Conservation (phyloP, 768 basidiomycete genomes). For the Auricularia heimuer region DNA sequence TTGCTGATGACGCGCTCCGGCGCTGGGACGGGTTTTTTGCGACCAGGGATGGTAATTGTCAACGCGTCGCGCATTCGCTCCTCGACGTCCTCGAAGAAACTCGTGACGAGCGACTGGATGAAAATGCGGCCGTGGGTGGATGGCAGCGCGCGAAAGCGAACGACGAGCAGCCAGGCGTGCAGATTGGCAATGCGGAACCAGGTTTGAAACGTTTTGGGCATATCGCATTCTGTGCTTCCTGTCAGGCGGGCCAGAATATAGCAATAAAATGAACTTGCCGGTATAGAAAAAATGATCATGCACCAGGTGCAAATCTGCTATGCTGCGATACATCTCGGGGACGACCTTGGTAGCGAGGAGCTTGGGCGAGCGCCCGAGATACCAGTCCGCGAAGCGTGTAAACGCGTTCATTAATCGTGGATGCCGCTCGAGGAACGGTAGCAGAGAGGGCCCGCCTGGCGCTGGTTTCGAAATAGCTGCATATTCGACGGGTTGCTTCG, state of each 20-base stretch:
- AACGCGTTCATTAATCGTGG: not conserved
- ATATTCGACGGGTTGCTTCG: not conserved
- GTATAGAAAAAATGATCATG: not conserved
- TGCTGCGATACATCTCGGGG: not conserved
- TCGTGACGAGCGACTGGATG: slow-evolving; percentile 78
- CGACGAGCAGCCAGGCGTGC: slow-evolving; percentile 84
- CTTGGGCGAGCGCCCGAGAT: too few relatives aligned
- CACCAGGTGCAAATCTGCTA: not conserved
- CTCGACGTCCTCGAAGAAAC: slow-evolving; percentile 92
- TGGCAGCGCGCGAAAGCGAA: slow-evolving; percentile 78
- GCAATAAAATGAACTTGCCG: not conserved
- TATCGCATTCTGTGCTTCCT: slow-evolving; percentile 49
- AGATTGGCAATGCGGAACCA: slow-evolving; percentile 93
- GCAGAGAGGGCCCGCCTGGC: not conserved
- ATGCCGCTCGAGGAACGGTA: not conserved
- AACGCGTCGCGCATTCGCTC: slow-evolving; percentile 77
- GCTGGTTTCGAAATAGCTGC: not conserved
- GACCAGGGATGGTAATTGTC: slow-evolving; percentile 23
- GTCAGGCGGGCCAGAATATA: too few relatives aligned
- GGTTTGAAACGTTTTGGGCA: slow-evolving; percentile 91
- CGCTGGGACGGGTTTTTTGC: slow-evolving; percentile 29
- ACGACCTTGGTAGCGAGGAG: not conserved
- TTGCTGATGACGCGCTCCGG: slow-evolving; percentile 72
- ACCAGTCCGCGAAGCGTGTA: not conserved
- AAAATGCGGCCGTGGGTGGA: slow-evolving; percentile 52